Percentiles rank a stretch among this genome's conserved stretches.
phyloP scores from a whole-genome alignment of 179 eudicot species.

The Drosera spatulata region DNA sequence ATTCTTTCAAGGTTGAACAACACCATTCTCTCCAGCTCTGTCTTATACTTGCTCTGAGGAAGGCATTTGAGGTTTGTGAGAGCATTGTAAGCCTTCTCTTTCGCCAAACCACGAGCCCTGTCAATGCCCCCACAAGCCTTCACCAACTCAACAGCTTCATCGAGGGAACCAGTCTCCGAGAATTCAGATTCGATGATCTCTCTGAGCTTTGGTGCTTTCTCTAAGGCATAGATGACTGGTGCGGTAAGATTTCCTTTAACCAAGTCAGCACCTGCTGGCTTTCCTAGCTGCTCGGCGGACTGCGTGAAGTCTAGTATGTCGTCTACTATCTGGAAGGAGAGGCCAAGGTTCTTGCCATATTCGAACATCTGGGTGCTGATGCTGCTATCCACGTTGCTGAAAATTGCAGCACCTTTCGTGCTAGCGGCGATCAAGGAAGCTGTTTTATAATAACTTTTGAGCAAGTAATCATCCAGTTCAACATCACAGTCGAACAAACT shows the following conservation, averaged over 20 bases:
- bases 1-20: constrained; percentile 70
- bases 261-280: constrained; percentile 79
- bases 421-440: constrained; percentile 92
- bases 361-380: constrained; percentile 64
- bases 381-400: constrained; percentile 55
- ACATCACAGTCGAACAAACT: constrained; percentile 78
- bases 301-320: constrained; percentile 83
- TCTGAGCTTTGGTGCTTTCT: constrained; percentile 51
- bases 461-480: constrained; percentile 67
- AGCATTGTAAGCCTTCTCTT: constrained; percentile 61
- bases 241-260: constrained; percentile 89
- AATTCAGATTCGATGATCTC: constrained; percentile 80
- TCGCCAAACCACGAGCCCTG: constrained; percentile 55
- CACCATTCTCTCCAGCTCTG: constrained; percentile 78
- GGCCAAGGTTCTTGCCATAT: constrained; percentile 79
- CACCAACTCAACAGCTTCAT: constrained; percentile 56
- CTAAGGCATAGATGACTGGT: constrained; percentile 70
- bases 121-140: constrained; percentile 74
- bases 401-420: constrained; percentile 85
- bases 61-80: constrained; percentile 59
- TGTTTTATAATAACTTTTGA: constrained; percentile 91
- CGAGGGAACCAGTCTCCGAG: constrained; percentile 53
- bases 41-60: constrained; percentile 43
- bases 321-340: constrained; percentile 77
- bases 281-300: constrained; percentile 74